Conservation (phyloP, 2,329 filamentous ascomycete species). For the Pseudopithomyces chartarum region DNA sequence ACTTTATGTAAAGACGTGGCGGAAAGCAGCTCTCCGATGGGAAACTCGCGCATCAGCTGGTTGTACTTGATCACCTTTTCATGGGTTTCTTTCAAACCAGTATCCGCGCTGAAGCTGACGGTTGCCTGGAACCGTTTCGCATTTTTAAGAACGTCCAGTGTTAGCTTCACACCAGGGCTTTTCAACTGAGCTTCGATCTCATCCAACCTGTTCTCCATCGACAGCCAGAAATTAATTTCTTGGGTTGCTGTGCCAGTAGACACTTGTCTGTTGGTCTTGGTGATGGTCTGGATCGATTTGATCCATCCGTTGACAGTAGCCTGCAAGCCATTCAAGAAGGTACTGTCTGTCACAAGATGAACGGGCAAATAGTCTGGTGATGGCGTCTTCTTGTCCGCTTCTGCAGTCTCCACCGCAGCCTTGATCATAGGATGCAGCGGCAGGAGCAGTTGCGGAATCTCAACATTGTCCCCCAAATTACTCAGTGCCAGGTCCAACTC, state of each 20-base stretch:
- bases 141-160: conserved; percentile 92
- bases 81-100: conserved; percentile 91
- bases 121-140: conserved; percentile 98
- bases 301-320: conserved; percentile 97
- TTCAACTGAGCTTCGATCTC: conserved; percentile 87
- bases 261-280: conserved; percentile 88
- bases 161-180: conserved; percentile 86
- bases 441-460: conserved; percentile 90
- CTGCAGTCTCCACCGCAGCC: conserved; percentile 78
- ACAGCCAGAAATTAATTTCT: conserved; percentile 99
- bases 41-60: conserved; percentile 97
- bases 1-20: conserved; percentile 88
- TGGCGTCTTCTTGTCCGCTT: conserved; percentile 68
- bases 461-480: conserved; percentile 95
- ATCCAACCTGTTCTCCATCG: conserved; percentile 92
- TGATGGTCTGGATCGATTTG: conserved; percentile 96
- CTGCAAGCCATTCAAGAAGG: conserved; percentile 91
- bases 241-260: conserved; percentile 81
- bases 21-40: conserved; percentile 90
- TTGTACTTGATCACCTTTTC: conserved; percentile 99
- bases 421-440: conserved; percentile 89
- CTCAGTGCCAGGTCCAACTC: conserved; percentile 89
- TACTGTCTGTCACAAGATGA: conserved; percentile 81
- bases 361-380: conserved; percentile 78
- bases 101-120: conserved; percentile 95